phyloP scores from a whole-genome alignment of 164 flowering plant species.

The Nymphaea thermarum region DNA sequence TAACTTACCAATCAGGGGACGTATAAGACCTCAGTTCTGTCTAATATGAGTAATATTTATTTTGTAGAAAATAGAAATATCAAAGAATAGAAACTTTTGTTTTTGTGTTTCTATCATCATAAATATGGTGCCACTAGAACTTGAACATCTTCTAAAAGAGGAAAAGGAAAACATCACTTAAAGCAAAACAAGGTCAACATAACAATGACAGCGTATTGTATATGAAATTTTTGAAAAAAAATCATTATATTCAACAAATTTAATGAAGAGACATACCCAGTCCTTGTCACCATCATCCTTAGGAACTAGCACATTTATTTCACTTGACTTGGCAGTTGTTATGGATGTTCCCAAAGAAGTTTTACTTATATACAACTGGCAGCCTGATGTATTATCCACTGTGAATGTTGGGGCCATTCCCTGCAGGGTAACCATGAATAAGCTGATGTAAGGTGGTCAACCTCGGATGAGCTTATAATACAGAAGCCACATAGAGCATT shows the following conservation, averaged over 20 bases:
- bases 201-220: not conserved
- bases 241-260: not conserved
- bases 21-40: too few species aligned
- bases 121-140: not conserved
- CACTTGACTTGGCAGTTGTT: constrained; percentile 95
- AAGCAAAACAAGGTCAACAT: too few species aligned
- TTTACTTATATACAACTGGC: constrained; percentile 85
- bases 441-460: too few species aligned
- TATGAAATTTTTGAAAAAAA: too few species aligned
- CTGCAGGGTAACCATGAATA: constrained; percentile 20
- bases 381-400: constrained; percentile 83
- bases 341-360: constrained; percentile 70
- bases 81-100: not conserved
- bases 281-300: constrained; percentile 57
- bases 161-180: too few species aligned
- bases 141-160: too few species aligned
- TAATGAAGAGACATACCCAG: constrained; percentile 52
- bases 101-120: not conserved
- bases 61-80: too few species aligned
- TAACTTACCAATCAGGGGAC: too few species aligned
- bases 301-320: constrained; percentile 85
- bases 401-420: constrained; percentile 97
- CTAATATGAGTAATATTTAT: too few species aligned
- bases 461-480: too few species aligned
- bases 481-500: too few species aligned